phyloP scores from a whole-genome alignment of 2,329 filamentous ascomycete genomes.

The Neophaeococcomyces mojaviensis region DNA sequence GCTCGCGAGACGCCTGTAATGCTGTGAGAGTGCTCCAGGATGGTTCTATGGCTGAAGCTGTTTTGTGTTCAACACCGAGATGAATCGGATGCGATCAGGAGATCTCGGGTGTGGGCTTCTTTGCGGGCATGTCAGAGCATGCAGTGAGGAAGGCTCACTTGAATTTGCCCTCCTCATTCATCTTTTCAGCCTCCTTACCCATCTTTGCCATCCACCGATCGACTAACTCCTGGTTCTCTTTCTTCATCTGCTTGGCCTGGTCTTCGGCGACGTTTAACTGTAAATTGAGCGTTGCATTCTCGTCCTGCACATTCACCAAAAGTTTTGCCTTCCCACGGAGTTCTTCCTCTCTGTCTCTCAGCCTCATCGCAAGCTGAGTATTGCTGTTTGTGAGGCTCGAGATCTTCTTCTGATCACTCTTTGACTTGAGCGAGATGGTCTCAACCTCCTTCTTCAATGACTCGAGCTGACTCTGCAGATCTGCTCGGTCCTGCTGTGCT shows the following conservation, averaged over 20 bases:
- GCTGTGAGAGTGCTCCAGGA: too few species aligned
- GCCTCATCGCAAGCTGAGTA: slow-evolving; percentile 53
- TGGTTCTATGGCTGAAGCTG: too few species aligned
- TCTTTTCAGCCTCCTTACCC: slow-evolving; percentile 75
- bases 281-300: slow-evolving; percentile 78
- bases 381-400: slow-evolving; percentile 56
- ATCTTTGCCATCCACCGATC: slow-evolving; percentile 87
- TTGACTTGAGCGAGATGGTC: slow-evolving; percentile 53
- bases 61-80: too few species aligned
- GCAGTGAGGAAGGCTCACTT: slow-evolving; percentile 10
- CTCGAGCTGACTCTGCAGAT: slow-evolving; percentile 58
- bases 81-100: neutral
- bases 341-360: slow-evolving; percentile 80
- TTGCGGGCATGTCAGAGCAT: too few species aligned
- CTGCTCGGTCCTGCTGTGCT: slow-evolving; percentile 65
- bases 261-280: slow-evolving; percentile 82
- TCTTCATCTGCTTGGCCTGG: slow-evolving; percentile 61
- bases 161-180: slow-evolving; percentile 57
- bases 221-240: slow-evolving; percentile 82
- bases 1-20: too few species aligned
- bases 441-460: slow-evolving; percentile 57
- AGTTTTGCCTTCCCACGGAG: slow-evolving; percentile 74
- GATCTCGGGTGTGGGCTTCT: neutral
- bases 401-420: slow-evolving; percentile 55
- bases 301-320: slow-evolving; percentile 83